A percentile compares a stretch with the other conserved stretches of the same genome.
These are phyloP conservation scores for Paraglomus brasilianum DNA, from an alignment of 192 early-diverging fungal genomes.

Conservation along the genomic window DNA sequence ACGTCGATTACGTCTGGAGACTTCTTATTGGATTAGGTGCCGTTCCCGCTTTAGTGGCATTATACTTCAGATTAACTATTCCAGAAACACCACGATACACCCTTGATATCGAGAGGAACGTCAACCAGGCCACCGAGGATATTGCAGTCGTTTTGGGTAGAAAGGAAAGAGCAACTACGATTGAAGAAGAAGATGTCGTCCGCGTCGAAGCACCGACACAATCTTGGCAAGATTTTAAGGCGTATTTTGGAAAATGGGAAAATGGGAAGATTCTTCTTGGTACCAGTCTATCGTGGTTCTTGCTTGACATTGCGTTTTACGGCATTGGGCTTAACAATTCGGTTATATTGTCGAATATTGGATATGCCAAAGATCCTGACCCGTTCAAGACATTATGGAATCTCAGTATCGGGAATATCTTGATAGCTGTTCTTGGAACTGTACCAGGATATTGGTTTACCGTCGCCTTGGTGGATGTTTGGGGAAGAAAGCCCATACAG, in stretches of 20 bases:
- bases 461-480: conserved; percentile 82
- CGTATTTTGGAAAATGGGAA: conserved; percentile 78
- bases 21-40: conserved; percentile 76
- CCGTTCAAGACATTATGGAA: conserved; percentile 53
- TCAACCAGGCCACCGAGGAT: conserved; percentile 47
- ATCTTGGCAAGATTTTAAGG: conserved; percentile 57
- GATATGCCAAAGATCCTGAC: conserved; percentile 44
- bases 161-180: conserved; percentile 47
- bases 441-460: conserved; percentile 97
- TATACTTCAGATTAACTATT: conserved; percentile 83
- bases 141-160: conserved; percentile 43
- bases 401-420: conserved; percentile 84
- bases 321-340: conserved; percentile 68
- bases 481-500: conserved; percentile 94
- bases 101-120: conserved; percentile 60
- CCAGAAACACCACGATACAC: conserved; percentile 80
- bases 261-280: conserved; percentile 78
- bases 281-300: conserved; percentile 76
- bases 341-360: conserved; percentile 72
- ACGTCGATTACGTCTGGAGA: conserved; percentile 89
- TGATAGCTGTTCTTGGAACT: conserved; percentile 80
- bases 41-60: conserved; percentile 72
- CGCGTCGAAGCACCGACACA: conserved; percentile 39
- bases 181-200: conserved; percentile 33
- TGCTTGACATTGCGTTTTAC: conserved; percentile 76